Conservation (phyloP, 805 yeast species). For the Clavispora vitiphila region DNA sequence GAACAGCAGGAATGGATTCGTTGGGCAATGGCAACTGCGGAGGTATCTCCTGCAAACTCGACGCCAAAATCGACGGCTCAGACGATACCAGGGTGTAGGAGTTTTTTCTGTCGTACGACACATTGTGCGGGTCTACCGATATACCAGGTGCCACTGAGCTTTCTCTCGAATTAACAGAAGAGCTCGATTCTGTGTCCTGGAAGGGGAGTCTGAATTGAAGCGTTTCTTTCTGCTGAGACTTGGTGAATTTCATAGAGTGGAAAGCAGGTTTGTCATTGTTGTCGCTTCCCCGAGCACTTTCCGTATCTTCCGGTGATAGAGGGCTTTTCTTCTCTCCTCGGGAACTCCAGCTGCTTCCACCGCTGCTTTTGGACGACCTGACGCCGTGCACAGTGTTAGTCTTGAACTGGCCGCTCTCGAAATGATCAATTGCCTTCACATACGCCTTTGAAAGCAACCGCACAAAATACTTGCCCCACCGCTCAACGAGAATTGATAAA, state of each 20-base stretch:
- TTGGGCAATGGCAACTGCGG: constrained; percentile 53
- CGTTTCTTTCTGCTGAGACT: constrained; percentile 31
- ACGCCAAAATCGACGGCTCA: constrained; percentile 9
- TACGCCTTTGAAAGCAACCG: constrained; percentile 58
- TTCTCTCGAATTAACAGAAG: constrained; percentile 6
- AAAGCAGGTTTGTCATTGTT: neutral
- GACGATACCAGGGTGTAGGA: constrained; percentile 10
- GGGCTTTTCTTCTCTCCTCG: constrained; percentile 4
- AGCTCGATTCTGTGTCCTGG: constrained; percentile 38
- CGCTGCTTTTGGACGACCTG: constrained; percentile 10
- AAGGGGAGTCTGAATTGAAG: constrained; percentile 69
- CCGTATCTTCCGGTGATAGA: neutral
- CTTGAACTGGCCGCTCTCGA: constrained; percentile 25
- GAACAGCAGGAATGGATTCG: constrained; percentile 45
- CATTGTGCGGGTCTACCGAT: constrained; percentile 23
- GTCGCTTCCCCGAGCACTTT: neutral
- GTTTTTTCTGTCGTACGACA: constrained; percentile 6
- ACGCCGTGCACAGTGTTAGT: constrained; percentile 1
- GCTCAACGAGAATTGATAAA: constrained; percentile 51
- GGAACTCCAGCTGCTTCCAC: neutral
- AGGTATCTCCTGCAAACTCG: constrained; percentile 39
- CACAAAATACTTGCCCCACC: constrained; percentile 77
- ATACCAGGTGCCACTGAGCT: constrained; percentile 4
- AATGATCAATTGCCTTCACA: constrained; percentile 47
- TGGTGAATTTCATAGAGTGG: constrained; percentile 4